phyloP scores from a whole-genome alignment of 345 rosid genomes.

The Aethionema arabicum region DNA sequence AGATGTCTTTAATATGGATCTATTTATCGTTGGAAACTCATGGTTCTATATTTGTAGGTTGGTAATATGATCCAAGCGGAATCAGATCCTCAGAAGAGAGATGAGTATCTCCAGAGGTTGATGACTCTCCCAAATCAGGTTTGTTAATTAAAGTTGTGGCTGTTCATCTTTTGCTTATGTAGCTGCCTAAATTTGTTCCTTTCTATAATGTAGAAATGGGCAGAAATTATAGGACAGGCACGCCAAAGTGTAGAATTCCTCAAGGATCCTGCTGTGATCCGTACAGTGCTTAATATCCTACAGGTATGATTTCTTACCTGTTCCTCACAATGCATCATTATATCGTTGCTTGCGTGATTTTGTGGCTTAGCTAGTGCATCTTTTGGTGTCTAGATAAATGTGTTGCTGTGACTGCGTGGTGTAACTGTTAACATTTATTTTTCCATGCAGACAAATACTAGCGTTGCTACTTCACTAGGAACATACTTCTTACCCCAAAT shows the following conservation, averaged over 20 bases:
- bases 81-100: conserved; percentile 92
- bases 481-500: conserved; percentile 87
- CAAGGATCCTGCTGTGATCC: conserved; percentile 87
- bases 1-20: conserved; percentile 10
- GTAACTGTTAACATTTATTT: conserved; percentile 20
- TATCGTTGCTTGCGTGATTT: conserved; percentile 1
- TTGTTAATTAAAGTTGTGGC: conserved; percentile 5
- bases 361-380: conserved; percentile 21
- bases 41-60: conserved; percentile 51
- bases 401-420: conserved; percentile 4
- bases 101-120: conserved; percentile 89
- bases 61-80: conserved; percentile 99
- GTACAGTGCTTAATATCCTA: conserved; percentile 86
- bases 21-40: conserved; percentile 8
- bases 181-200: conserved; percentile 14
- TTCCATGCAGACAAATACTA: conserved; percentile 88
- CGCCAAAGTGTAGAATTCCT: conserved; percentile 90
- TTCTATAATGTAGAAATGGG: conserved; percentile 79
- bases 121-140: conserved; percentile 99
- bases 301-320: conserved; percentile 52
- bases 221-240: conserved; percentile 88
- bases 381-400: conserved; percentile 21
- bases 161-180: conserved; percentile 16
- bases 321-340: conserved; percentile 11
- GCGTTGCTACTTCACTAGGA: conserved; percentile 93